Evolutionary conservation across 1,284 basidiomycete species (phyloP).

Genomic region (Cutaneotrichosporon sp.): DNA sequence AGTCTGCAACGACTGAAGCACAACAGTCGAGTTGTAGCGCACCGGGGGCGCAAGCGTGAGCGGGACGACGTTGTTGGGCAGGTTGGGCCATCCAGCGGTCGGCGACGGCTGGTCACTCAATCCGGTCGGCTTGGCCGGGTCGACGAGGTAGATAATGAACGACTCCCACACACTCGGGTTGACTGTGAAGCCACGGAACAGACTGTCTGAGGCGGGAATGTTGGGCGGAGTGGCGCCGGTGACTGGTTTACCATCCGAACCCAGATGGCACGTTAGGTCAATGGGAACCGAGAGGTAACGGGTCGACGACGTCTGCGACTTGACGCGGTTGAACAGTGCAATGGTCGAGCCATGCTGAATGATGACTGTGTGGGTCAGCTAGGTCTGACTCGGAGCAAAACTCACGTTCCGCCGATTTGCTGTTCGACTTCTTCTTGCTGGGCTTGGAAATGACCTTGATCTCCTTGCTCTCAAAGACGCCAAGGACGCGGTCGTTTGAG

Average conservation of each 20-base stretch:
- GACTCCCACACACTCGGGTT: slow-evolving; percentile 59
- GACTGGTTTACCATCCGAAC: slow-evolving; percentile 77
- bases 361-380: slow-evolving; percentile 57
- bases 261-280: slow-evolving; percentile 79
- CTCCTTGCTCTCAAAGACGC: slow-evolving; percentile 78
- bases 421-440: slow-evolving; percentile 90
- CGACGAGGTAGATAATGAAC: slow-evolving; percentile 74
- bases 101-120: slow-evolving; percentile 71
- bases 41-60: slow-evolving; percentile 56
- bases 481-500: slow-evolving; percentile 66
- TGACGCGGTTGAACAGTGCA: slow-evolving; percentile 86
- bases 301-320: slow-evolving; percentile 89
- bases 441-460: slow-evolving; percentile 98
- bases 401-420: slow-evolving; percentile 86
- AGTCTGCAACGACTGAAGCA: slow-evolving; percentile 88
- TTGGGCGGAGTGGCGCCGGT: slow-evolving; percentile 56
- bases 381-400: slow-evolving; percentile 28
- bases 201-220: slow-evolving; percentile 11
- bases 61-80: slow-evolving; percentile 78
- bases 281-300: slow-evolving; percentile 92
- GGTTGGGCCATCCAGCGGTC: slow-evolving; percentile 55
- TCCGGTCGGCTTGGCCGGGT: slow-evolving; percentile 67
- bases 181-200: slow-evolving; percentile 47
- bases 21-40: slow-evolving; percentile 93
- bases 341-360: slow-evolving; percentile 94